phyloP scores from a whole-genome alignment of 805 yeast genomes.

The Starmera quercuum region DNA sequence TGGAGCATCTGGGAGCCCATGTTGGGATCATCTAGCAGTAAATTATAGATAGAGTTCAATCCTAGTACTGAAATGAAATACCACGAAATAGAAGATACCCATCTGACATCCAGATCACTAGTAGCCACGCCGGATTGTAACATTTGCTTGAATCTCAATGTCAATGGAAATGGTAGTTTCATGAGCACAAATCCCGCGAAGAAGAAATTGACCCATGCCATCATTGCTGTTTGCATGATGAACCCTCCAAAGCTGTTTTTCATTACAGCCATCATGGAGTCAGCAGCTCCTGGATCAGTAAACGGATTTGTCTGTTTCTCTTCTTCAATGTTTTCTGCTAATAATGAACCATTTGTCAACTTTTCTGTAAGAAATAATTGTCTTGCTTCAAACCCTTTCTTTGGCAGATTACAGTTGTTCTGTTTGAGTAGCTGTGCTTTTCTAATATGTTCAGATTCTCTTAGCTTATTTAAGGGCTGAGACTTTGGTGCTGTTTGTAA shows the following conservation, averaged over 20 bases:
- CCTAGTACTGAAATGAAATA: slow-evolving; percentile 86
- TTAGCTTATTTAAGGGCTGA: slow-evolving; percentile 39
- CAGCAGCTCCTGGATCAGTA: slow-evolving; percentile 63
- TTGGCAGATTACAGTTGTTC: slow-evolving; percentile 45
- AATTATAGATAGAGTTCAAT: slow-evolving; percentile 66
- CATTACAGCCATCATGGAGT: slow-evolving; percentile 67
- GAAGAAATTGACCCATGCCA: slow-evolving; percentile 95
- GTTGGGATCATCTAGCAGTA: slow-evolving; percentile 48
- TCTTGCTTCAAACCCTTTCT: slow-evolving; percentile 45
- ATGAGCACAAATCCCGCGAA: slow-evolving; percentile 86
- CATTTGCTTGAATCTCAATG: slow-evolving; percentile 86
- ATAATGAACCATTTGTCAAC: slow-evolving; percentile 25
- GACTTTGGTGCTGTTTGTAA: slow-evolving; percentile 49
- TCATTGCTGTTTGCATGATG: slow-evolving; percentile 85
- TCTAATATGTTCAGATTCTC: slow-evolving; percentile 57
- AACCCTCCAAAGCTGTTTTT: slow-evolving; percentile 77
- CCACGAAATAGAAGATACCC: slow-evolving; percentile 95
- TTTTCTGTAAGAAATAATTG: slow-evolving; percentile 47
- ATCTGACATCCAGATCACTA: slow-evolving; percentile 77
- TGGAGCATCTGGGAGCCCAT: slow-evolving; percentile 38
- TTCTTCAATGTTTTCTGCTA: slow-evolving; percentile 23
- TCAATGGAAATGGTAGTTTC: slow-evolving; percentile 87
- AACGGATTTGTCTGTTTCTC: slow-evolving; percentile 49
- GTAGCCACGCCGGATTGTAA: slow-evolving; percentile 83
- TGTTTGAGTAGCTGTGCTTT: slow-evolving; percentile 51